Evolutionary conservation across 768 basidiomycete species (phyloP).

Genomic region (Boletus huronensis): DNA sequence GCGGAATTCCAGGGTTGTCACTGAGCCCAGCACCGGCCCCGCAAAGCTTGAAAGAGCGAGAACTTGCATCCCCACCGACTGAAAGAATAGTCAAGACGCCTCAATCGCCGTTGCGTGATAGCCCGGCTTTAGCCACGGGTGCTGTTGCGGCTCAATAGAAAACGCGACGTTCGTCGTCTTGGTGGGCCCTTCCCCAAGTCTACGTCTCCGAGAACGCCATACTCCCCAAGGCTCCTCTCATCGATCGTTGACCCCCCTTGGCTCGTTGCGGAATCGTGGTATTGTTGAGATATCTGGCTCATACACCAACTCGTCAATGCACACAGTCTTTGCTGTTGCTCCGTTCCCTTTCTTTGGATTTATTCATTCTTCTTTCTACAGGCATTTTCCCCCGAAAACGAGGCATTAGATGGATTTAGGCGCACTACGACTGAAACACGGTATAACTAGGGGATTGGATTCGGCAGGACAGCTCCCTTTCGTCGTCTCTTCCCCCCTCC

Average conservation of each 20-base stretch:
- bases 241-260: not conserved
- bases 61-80: conserved; percentile 39
- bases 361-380: conserved; percentile 35
- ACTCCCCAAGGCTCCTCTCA: not conserved
- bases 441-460: conserved; percentile 9
- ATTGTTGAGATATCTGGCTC: conserved; percentile 1
- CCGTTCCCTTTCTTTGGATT: conserved; percentile 22
- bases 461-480: not conserved
- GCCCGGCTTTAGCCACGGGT: conserved; percentile 50
- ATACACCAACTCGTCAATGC: conserved; percentile 1
- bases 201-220: not conserved
- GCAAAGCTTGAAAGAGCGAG: conserved; percentile 38
- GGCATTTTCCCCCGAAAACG: conserved; percentile 24
- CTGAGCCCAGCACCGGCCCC: conserved; percentile 30
- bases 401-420: conserved; percentile 19
- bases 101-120: conserved; percentile 61
- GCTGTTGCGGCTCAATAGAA: conserved; percentile 34
- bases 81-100: conserved; percentile 51
- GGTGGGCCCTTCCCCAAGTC: conserved; percentile 2
- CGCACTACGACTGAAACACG: conserved; percentile 10
- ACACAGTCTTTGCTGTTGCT: conserved; percentile 15
- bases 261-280: conserved; percentile 4
- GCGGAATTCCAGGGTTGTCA: conserved; percentile 34
- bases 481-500: not conserved
- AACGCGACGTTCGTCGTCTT: not conserved